Conservation (phyloP, 139 green algal species). For the Coelastrella sp. region DNA sequence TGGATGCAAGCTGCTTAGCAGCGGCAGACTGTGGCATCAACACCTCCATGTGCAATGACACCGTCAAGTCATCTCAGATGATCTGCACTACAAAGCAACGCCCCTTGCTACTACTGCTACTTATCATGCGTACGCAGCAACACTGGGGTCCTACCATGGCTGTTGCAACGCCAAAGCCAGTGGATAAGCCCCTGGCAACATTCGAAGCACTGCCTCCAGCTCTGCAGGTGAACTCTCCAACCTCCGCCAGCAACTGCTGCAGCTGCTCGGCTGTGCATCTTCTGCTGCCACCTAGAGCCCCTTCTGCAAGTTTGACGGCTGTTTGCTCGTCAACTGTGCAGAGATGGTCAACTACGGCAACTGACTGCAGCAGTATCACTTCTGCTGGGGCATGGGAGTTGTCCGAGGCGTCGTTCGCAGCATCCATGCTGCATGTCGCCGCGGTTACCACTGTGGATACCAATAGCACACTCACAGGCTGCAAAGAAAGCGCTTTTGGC, state of each 20-base stretch:
- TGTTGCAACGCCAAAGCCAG: slow-evolving; percentile 2
- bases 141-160: neutral
- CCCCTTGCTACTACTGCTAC: too few relatives aligned
- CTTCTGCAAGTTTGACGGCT: neutral
- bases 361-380: slow-evolving; percentile 9
- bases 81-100: too few relatives aligned
- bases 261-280: slow-evolving; percentile 13
- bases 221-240: slow-evolving; percentile 2
- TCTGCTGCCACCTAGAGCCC: neutral
- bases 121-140: too few relatives aligned
- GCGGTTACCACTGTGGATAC: too few relatives aligned
- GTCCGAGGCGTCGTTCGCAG: neutral
- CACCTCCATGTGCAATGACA: too few relatives aligned
- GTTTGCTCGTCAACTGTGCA: slow-evolving; percentile 14
- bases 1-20: neutral
- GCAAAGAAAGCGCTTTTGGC: too few relatives aligned
- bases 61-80: too few relatives aligned
- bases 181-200: slow-evolving; percentile 12
- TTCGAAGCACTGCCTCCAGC: slow-evolving; percentile 19
- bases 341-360: slow-evolving; percentile 4
- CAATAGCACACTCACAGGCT: too few relatives aligned
- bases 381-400: neutral
- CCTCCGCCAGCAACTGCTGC: slow-evolving; percentile 19
- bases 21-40: too few relatives aligned
- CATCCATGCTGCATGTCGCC: neutral